Evolutionary conservation across 176 grass and related monocot species (phyloP).

Genomic region (Avena insularis): DNA sequence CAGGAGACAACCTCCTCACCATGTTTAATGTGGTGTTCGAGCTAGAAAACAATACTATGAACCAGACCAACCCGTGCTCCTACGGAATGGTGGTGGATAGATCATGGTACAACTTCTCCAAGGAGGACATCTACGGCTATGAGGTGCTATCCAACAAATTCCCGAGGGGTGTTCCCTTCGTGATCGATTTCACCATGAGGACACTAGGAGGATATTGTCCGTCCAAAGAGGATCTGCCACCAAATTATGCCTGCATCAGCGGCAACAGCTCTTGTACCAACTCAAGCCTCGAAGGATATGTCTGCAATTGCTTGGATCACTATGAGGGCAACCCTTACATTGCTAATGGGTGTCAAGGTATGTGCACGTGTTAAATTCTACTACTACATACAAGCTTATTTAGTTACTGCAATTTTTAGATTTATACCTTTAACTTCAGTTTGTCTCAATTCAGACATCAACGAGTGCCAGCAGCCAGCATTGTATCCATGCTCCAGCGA

Average conservation of each 20-base stretch:
- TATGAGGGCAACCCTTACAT: neutral
- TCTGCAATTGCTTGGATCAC: neutral
- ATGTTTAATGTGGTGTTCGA: too few relatives aligned
- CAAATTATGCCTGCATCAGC: neutral
- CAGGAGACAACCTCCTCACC: too few relatives aligned
- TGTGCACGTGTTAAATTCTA: neutral
- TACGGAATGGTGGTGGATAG: neutral
- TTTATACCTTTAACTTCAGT: neutral
- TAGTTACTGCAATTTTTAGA: too few relatives aligned
- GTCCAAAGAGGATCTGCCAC: too few relatives aligned
- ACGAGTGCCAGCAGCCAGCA: neutral
- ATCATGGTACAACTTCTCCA: neutral
- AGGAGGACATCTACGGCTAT: neutral
- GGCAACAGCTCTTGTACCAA: neutral
- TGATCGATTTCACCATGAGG: neutral
- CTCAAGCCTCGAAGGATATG: neutral
- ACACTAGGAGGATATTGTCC: too few relatives aligned
- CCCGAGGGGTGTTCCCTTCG: neutral
- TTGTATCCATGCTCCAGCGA: neutral
- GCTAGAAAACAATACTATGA: neutral
- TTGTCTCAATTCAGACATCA: neutral
- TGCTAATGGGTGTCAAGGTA: neutral
- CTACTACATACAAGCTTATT: too few relatives aligned
- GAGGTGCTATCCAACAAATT: neutral
- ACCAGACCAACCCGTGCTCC: neutral